Conservation (phyloP, 768 basidiomycete species). For the Leccinum imitatum region DNA sequence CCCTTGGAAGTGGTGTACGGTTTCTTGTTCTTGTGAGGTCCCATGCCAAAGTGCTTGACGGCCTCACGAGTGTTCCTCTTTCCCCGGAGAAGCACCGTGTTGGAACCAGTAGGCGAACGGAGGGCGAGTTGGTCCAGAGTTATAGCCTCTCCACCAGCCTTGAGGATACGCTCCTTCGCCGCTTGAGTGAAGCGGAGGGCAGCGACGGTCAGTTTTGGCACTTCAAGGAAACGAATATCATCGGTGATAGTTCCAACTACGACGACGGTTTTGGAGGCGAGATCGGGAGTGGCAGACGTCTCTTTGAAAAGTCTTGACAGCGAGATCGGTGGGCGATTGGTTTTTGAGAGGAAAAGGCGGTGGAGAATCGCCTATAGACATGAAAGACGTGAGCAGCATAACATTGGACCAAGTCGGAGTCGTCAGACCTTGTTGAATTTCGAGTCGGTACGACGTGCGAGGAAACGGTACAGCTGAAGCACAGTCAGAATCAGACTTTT, state of each 20-base stretch:
- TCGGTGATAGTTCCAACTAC: conserved; percentile 92
- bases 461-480: conserved; percentile 92
- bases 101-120: conserved; percentile 90
- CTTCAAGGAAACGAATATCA: conserved; percentile 79
- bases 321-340: conserved; percentile 95
- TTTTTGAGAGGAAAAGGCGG: conserved; percentile 95
- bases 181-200: conserved; percentile 93
- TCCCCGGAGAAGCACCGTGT: conserved; percentile 92
- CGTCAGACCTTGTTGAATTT: conserved; percentile 85
- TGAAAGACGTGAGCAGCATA: conserved; percentile 20
- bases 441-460: conserved; percentile 95
- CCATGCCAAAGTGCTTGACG: conserved; percentile 98
- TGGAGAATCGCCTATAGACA: conserved; percentile 78
- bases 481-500: conserved; percentile 9
- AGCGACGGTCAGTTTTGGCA: conserved; percentile 91
- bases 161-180: conserved; percentile 92
- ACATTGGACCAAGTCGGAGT: conserved; percentile 4
- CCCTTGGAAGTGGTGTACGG: conserved; percentile 95
- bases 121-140: conserved; percentile 97
- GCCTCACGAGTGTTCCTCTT: conserved; percentile 93
- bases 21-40: conserved; percentile 98
- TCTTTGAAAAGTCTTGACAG: conserved; percentile 90
- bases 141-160: conserved; percentile 91
- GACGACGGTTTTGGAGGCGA: conserved; percentile 82
- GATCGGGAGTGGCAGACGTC: conserved; percentile 63